Base-by-base conservation (phyloP, 192 early-diverging fungal species). In the Podila clonocystis region DNA sequence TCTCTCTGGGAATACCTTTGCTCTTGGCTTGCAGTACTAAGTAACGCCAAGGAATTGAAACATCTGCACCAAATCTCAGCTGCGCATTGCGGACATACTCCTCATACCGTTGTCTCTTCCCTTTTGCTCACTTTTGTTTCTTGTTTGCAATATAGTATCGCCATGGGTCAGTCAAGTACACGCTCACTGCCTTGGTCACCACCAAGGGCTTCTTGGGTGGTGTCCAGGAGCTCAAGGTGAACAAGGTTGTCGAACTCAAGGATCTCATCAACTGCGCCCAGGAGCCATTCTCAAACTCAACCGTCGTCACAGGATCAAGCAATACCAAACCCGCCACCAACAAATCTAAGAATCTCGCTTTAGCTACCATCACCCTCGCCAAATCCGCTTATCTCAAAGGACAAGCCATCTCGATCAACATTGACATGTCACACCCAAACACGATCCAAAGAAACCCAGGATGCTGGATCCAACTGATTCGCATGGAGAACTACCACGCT, bases 401-500 rank as follows among this genome's bases (percentile, higher is more conserved):
- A n/a, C 58, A 78, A 3, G 1, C 22, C 11, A 57, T 78, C n/a
- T 29, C 30, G 5, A 24, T 78, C 3, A 34, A 33, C 2, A 61
- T 78, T 5, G 63, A 67, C 11, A 58, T 78, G 1, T 11, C 41
- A 9, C 64, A 71, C 33, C 68, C 75, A 41, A 20, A 38, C 24
- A n/a, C 33, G 3, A 38, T 78, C 13, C 63, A 65, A 26, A 68
- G 75, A 6, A 68, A 78, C 33, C 68, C 75, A 12, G 75, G 68
- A 4, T 78, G 75, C 28, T 78, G 75, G 75, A 67, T 78, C n/a
- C 68, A 78, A 57, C 49, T 78, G 30, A 13, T 78, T 13, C 68
- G 75, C 15, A 71, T 70, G 20, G 75, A 78, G 33, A 34, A 19
- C 22, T 78, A 67, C 22, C 33, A 36, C 2, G 75, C 75, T n/a